Evolutionary conservation across 208 protist genomes (phyloP), one percentile per base, ranked within the genome.

Genomic region (Trypanosomatidae sp.): DNA sequence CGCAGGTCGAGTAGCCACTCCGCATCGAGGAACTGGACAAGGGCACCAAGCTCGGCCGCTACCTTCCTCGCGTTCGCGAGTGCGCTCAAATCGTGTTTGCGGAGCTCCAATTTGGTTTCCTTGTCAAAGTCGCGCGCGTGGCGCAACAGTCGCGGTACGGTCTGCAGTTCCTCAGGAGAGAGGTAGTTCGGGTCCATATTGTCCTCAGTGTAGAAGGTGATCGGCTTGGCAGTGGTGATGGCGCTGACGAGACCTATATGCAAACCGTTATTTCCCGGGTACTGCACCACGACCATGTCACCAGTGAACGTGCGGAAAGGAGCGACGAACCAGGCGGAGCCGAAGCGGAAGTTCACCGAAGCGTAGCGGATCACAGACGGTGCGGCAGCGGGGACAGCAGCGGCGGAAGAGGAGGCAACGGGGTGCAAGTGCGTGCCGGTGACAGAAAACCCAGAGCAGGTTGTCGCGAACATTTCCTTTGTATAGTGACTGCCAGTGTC

Each of bases 331-430:
- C 89, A 93, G n/a, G 89, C 89, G 30, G 87, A 92, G 59, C 91
- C 91, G 52, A 95, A 95, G 68, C 89, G 88, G 71, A 95, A 95
- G 81, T 95, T 91, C 8, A 95, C 91, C 22, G 89, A 92, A 67
- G 89, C 91, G 77, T 93, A 95, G 62, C 88, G 91, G 33, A 90
- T 65, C 7, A 86, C 66, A 15, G 79, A 30, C 7, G 79, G 30
- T 8, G 69, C 36, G 12, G 69, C 70, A 15, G 62, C 47, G 2
- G 72, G 10, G 55, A 60, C 22, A 3, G 81, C 39, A 17, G 60
- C n/a, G 6, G 28, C 17, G 33, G 44, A 22, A 66, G 30, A 33
- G 25, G 65, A 39, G 2, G 52, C 19, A 12, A 6, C 25, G 10
- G 74, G 36, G 46, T 33, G 68, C 25, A 33, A 58, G 43, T 80